phyloP scores from a whole-genome alignment of 768 basidiomycete species.

The Rhodotorula taiwanensis region DNA sequence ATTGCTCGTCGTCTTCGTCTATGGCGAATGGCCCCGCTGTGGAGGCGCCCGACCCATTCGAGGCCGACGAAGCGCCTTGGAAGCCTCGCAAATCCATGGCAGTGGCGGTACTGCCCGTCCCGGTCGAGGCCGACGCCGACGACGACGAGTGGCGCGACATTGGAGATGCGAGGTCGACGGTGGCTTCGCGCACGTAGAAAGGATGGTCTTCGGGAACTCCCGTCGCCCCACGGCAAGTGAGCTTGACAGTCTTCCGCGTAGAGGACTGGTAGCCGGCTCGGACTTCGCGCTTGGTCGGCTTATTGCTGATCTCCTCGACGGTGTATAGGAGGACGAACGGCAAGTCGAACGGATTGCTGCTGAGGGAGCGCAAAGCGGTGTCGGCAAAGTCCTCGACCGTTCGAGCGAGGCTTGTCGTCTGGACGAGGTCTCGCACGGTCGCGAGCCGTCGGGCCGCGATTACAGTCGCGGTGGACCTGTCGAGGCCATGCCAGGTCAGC shows the following conservation, averaged over 20 bases:
- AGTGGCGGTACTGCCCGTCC: slow-evolving; percentile 18
- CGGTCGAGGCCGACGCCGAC: slow-evolving; percentile 11
- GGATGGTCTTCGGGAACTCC: slow-evolving; percentile 29
- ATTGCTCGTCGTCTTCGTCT: background rate
- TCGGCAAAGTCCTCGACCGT: slow-evolving; percentile 27
- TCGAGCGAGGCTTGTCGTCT: slow-evolving; percentile 16
- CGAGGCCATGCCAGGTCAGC: too few relatives aligned
- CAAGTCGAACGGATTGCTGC: slow-evolving; percentile 24
- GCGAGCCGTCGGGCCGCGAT: slow-evolving; percentile 17
- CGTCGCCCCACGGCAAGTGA: slow-evolving; percentile 15
- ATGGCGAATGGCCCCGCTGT: background rate
- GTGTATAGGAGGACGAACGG: slow-evolving; percentile 31
- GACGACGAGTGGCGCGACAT: slow-evolving; percentile 17
- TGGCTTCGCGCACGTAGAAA: slow-evolving; percentile 20
- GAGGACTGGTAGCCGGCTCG: slow-evolving; percentile 11
- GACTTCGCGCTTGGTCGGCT: slow-evolving; percentile 14
- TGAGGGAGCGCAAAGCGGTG: slow-evolving; percentile 8
- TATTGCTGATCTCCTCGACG: slow-evolving; percentile 7
- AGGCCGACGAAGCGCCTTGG: background rate
- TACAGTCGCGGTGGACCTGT: slow-evolving; percentile 7
- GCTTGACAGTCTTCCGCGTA: slow-evolving; percentile 18
- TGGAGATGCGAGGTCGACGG: slow-evolving; percentile 13
- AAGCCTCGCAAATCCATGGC: slow-evolving; percentile 17
- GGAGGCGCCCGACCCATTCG: background rate
- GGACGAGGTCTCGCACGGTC: slow-evolving; percentile 25